Percentiles rank a stretch among this genome's conserved stretches.
Evolutionary conservation across 2,329 filamentous ascomycete genomes (phyloP).

Genomic region (Fusarium nodosum): DNA sequence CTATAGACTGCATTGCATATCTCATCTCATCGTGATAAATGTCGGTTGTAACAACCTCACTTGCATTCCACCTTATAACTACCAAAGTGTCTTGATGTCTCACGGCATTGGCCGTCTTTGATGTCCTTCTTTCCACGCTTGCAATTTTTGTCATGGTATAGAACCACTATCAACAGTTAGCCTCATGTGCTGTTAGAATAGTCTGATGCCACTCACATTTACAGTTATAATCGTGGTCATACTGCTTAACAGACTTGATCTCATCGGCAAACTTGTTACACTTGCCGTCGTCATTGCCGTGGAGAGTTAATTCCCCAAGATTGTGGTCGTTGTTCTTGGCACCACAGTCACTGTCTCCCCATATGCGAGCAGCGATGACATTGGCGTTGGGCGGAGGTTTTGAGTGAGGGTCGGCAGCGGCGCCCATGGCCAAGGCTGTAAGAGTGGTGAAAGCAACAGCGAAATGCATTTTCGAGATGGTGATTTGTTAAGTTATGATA

Average conservation of each 20-base stretch:
- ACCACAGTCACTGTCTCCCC: constrained; percentile 20
- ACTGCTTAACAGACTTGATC: constrained; percentile 24
- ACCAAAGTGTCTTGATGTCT: constrained; percentile 2
- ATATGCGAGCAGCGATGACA: constrained; percentile 26
- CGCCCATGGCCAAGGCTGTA: constrained; percentile 17
- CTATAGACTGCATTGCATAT: neutral
- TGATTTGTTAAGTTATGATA: neutral
- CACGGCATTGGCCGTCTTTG: constrained; percentile 17
- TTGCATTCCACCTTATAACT: constrained; percentile 27
- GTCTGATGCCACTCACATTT: constrained; percentile 1
- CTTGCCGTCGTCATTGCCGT: constrained; percentile 10
- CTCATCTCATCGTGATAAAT: neutral
- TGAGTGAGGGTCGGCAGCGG: constrained; percentile 2
- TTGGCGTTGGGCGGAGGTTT: constrained; percentile 16
- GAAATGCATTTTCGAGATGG: constrained; percentile 20
- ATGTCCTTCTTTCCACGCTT: constrained; percentile 31
- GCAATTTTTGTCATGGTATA: constrained; percentile 17
- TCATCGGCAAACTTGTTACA: constrained; percentile 18
- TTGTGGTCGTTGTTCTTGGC: constrained; percentile 16
- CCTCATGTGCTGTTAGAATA: neutral
- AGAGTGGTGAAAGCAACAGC: constrained; percentile 6
- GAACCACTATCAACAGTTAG: neutral
- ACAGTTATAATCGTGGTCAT: constrained; percentile 10
- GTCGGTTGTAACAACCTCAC: neutral
- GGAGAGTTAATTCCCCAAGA: constrained; percentile 17